These are phyloP conservation scores for Claviceps lovelessii DNA, from an alignment of 2,329 filamentous ascomycete genomes.

Conservation along the genomic window DNA sequence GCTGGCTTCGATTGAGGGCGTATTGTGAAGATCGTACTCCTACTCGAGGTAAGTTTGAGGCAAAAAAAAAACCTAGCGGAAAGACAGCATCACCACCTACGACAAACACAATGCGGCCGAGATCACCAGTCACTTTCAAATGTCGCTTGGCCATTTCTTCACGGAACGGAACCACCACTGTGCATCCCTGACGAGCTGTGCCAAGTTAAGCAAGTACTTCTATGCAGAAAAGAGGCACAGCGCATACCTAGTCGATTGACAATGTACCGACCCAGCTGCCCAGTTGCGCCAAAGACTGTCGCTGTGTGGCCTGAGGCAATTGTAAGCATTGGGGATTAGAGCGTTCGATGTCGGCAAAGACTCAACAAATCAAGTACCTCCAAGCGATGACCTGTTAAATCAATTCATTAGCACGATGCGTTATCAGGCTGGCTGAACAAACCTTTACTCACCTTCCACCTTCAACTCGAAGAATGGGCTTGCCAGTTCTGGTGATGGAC, in stretches of 20 bases:
- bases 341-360: background rate
- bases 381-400: constrained; percentile 59
- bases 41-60: constrained; percentile 19
- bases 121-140: constrained; percentile 87
- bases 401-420: constrained; percentile 12
- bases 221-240: background rate
- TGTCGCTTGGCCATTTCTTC: constrained; percentile 98
- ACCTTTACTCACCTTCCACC: constrained; percentile 65
- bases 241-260: constrained; percentile 72
- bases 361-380: constrained; percentile 45
- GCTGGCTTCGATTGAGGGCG: constrained; percentile 86
- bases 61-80: background rate
- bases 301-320: constrained; percentile 64
- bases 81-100: constrained; percentile 29
- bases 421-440: background rate
- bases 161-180: constrained; percentile 80
- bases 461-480: constrained; percentile 77
- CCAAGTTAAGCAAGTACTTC: background rate
- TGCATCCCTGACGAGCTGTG: constrained; percentile 79
- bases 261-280: constrained; percentile 90
- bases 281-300: constrained; percentile 95
- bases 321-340: constrained; percentile 12
- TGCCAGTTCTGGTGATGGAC: constrained; percentile 86
- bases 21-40: constrained; percentile 94
- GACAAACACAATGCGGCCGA: constrained; percentile 78